These are phyloP conservation scores for Urostyla sp. DNA, from an alignment of 73 alveolate species.

Conservation along the genomic window DNA sequence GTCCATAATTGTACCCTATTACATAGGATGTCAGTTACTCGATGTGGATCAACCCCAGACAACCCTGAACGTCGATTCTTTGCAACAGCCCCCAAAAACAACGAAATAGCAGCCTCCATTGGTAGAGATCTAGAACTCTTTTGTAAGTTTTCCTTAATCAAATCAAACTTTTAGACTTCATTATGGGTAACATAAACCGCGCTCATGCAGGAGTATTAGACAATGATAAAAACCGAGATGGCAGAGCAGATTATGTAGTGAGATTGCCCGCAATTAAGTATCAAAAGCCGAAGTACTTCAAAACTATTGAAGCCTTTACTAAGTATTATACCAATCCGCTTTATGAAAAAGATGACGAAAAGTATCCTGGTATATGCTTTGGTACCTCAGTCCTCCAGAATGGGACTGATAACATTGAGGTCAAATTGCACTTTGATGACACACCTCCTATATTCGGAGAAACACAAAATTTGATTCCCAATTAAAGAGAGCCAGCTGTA, in stretches of 20 bases:
- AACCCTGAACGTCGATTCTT: constrained; percentile 36
- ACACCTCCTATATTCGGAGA: too few species aligned
- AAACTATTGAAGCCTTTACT: constrained; percentile 1
- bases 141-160: too few species aligned
- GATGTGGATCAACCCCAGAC: too few species aligned
- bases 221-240: background rate
- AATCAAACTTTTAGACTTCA: too few species aligned
- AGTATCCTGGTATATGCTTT: constrained; percentile 68
- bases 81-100: constrained; percentile 19
- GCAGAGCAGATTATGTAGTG: background rate
- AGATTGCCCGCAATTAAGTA: background rate
- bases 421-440: constrained; percentile 47
- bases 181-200: background rate
- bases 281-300: constrained; percentile 6
- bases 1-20: too few species aligned
- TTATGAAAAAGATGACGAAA: constrained; percentile 33
- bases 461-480: constrained; percentile 37
- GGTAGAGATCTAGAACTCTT: constrained; percentile 27
- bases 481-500: constrained; percentile 35
- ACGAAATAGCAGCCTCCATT: background rate
- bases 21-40: too few species aligned
- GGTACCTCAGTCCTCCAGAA: constrained; percentile 22
- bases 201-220: constrained; percentile 8
- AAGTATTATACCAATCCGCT: constrained; percentile 11
- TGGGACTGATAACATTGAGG: background rate